Conservation (phyloP, 2,329 filamentous ascomycete genomes). For the Trichoderma aggressivum region DNA sequence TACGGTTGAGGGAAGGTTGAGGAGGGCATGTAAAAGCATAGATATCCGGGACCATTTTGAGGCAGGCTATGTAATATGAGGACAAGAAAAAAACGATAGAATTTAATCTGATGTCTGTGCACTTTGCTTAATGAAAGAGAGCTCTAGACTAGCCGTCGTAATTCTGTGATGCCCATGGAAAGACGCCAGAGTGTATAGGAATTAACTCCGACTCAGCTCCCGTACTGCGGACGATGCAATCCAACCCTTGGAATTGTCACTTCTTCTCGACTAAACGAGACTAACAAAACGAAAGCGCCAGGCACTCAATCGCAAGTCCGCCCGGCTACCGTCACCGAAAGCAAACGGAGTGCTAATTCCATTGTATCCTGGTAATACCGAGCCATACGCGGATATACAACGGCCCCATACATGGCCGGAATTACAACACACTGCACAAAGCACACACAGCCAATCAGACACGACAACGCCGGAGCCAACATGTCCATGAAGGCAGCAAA, state of each 20-base stretch:
- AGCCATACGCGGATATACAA: background rate
- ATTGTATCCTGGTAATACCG: background rate
- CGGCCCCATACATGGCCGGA: background rate
- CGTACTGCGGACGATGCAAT: background rate
- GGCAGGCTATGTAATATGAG: slow-evolving; percentile 12
- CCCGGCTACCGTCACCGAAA: background rate
- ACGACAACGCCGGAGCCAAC: background rate
- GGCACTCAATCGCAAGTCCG: background rate
- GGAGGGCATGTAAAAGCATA: slow-evolving; percentile 25
- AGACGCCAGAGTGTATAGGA: background rate
- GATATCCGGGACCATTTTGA: slow-evolving; percentile 22
- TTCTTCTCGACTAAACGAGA: background rate
- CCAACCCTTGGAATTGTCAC: no score
- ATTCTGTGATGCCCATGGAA: background rate
- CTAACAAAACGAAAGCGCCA: background rate
- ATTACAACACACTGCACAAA: background rate
- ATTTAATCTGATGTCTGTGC: slow-evolving; percentile 13
- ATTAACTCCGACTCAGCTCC: background rate
- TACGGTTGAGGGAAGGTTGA: background rate
- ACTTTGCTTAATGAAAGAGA: background rate
- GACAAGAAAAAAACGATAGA: slow-evolving; percentile 15
- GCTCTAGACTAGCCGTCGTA: background rate
- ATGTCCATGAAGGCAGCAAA: background rate
- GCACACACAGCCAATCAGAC: background rate
- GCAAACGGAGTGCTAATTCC: background rate